These are phyloP conservation scores for Vitis amurensis DNA, from an alignment of 164 flowering plant genomes.

Conservation along the genomic window DNA sequence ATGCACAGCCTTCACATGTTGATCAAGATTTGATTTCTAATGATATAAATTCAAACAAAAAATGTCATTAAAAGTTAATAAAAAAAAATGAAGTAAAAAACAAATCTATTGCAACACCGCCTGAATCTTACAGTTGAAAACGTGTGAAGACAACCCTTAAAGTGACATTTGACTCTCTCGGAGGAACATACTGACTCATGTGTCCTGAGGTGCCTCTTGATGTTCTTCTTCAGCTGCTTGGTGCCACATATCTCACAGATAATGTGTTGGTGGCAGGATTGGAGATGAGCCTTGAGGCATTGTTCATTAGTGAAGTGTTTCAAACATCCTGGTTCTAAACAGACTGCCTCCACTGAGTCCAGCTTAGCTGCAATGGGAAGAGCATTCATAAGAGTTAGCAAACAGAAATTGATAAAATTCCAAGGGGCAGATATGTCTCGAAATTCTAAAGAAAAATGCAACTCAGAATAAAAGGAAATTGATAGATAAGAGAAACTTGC, in stretches of 20 bases:
- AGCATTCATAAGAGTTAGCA: not conserved
- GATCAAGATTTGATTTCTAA: constrained; percentile 77
- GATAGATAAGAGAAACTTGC: constrained; percentile 32
- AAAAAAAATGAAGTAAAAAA: not conserved
- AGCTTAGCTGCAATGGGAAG: constrained; percentile 54
- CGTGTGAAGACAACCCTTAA: constrained; percentile 49
- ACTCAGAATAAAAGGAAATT: not conserved
- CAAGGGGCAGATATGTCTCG: not conserved
- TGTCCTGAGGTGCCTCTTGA: constrained; percentile 56
- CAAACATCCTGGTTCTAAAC: constrained; percentile 79
- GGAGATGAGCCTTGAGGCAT: constrained; percentile 70
- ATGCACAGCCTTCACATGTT: constrained; percentile 80
- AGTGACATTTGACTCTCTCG: constrained; percentile 52
- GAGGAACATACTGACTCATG: constrained; percentile 39
- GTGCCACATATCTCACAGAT: constrained; percentile 73
- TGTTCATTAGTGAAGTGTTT: constrained; percentile 59
- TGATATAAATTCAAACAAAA: not conserved
- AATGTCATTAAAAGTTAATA: not conserved
- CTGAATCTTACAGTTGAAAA: constrained; percentile 64
- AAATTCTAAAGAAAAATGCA: not conserved
- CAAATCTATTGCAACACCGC: not conserved
- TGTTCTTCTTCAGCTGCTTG: constrained; percentile 75
- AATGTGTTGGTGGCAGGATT: constrained; percentile 57
- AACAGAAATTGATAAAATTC: not conserved
- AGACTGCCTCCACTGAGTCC: constrained; percentile 65